Base-by-base conservation (phyloP, 139 green algal species). In the Zygnema circumcarinatum region DNA sequence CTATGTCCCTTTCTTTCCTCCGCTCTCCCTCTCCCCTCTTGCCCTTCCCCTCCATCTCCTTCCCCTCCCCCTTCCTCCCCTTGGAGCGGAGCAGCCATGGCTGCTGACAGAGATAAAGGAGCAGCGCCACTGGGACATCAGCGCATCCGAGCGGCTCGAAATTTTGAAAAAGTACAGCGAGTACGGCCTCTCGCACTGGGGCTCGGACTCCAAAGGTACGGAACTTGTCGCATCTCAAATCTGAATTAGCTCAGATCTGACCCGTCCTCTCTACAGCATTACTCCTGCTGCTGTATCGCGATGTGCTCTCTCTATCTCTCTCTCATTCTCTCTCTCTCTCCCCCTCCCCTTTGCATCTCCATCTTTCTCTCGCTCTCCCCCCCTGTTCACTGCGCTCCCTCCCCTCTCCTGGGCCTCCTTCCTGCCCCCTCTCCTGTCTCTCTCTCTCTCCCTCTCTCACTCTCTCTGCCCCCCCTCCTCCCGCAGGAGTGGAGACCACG, bases 21-120 rank as follows among this genome's bases (percentile, higher is more conserved):
- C 16, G 7, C 47, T 62, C 16, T 7, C 47, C 47, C 47, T 62
- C 16, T 16, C 16, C 47, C 16, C 16, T 62, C 16, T 16, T 16
- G 7, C 16, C 7, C 16, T 62, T 62, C 47, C 47, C 16, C 47
- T 62, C 47, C 7, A 7, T 62, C 47, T 62, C 47, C 47, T 16
- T 62, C 7, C 16, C 47, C 35, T 16, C 11, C 16, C 35, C 16
- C 7, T 36, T 78, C 11, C 11, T 78, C 35, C 16, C 7, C 7
- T 41, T 78, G 35, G 3, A 29, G 7, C 16, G 2, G 75, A 42
- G 36, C 83, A 88, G 94, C 97, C 97, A 20, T 99, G 97, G 97
- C 82, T 99, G 40, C 97, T 98, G 92, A 97, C 95, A 1, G 96
- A 97, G 87, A 98, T 99, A 81, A 95, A 96, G 89, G 97, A 99